phyloP scores from a whole-genome alignment of 2,329 filamentous ascomycete genomes.

The Talaromyces islandicus region DNA sequence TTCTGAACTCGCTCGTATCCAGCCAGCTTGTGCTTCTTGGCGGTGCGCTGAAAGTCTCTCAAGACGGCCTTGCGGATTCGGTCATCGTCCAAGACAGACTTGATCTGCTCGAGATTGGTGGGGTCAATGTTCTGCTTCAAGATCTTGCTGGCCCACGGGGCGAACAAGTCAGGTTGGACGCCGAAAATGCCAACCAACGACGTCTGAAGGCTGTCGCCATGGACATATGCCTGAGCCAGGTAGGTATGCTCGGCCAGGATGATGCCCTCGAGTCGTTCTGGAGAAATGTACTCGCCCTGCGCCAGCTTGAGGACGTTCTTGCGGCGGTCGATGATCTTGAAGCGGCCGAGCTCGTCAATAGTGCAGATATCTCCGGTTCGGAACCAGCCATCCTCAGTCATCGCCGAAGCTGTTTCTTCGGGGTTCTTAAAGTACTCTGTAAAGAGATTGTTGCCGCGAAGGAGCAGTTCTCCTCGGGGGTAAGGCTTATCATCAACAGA shows the following conservation, averaged over 20 bases:
- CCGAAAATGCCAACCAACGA: slow-evolving; percentile 82
- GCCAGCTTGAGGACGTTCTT: slow-evolving; percentile 99
- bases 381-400: slow-evolving; percentile 93
- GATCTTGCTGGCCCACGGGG: slow-evolving; percentile 70
- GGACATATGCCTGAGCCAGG: slow-evolving; percentile 76
- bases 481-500: slow-evolving; percentile 77
- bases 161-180: slow-evolving; percentile 77
- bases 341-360: slow-evolving; percentile 77
- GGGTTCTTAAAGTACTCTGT: slow-evolving; percentile 83
- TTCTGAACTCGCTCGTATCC: slow-evolving; percentile 79
- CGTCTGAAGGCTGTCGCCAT: slow-evolving; percentile 80
- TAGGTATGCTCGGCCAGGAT: slow-evolving; percentile 76
- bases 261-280: slow-evolving; percentile 93
- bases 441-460: slow-evolving; percentile 78
- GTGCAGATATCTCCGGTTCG: slow-evolving; percentile 87
- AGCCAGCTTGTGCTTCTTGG: slow-evolving; percentile 80
- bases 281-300: slow-evolving; percentile 96
- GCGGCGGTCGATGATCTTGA: slow-evolving; percentile 90
- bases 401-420: slow-evolving; percentile 74
- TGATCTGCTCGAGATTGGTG: slow-evolving; percentile 62
- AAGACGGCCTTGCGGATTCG: slow-evolving; percentile 70
- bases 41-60: slow-evolving; percentile 71
- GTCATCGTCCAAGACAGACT: slow-evolving; percentile 60
- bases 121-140: slow-evolving; percentile 61
- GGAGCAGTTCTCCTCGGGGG: slow-evolving; percentile 81